Conservation (phyloP, 2,329 filamentous ascomycete species). For the Alternaria novae-zelandiae region DNA sequence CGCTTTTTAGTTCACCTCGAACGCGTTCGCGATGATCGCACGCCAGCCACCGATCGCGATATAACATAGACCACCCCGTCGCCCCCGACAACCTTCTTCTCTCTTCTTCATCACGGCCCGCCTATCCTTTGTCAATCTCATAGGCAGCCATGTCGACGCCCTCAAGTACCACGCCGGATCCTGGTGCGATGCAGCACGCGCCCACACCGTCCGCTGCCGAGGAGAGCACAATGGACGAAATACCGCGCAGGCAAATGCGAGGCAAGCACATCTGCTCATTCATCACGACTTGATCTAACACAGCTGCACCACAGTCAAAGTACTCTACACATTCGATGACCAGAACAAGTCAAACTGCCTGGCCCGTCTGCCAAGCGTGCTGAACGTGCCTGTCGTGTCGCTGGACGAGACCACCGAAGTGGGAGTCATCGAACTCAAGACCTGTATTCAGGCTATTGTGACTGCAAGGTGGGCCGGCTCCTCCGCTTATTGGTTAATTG, state of each 20-base stretch:
- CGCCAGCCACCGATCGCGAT: slow-evolving; percentile 46
- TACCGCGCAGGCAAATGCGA: slow-evolving; percentile 55
- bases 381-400: slow-evolving; percentile 79
- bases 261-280: slow-evolving; percentile 40
- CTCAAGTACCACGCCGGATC: slow-evolving; percentile 26
- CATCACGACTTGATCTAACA: slow-evolving; percentile 24
- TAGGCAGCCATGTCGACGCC: slow-evolving; percentile 45
- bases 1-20: slow-evolving; percentile 25
- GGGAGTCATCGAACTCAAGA: slow-evolving; percentile 84
- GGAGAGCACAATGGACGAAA: slow-evolving; percentile 36
- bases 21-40: slow-evolving; percentile 47
- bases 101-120: slow-evolving; percentile 25
- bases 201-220: slow-evolving; percentile 27
- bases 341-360: slow-evolving; percentile 88
- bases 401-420: slow-evolving; percentile 82
- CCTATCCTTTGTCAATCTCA: slow-evolving; percentile 18
- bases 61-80: slow-evolving; percentile 35
- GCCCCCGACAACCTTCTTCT: slow-evolving; percentile 19
- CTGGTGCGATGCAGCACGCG: slow-evolving; percentile 30
- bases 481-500: slow-evolving; percentile 13
- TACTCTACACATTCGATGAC: slow-evolving; percentile 94
- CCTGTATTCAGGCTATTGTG: slow-evolving; percentile 83
- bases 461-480: slow-evolving; percentile 59
- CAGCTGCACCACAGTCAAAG: slow-evolving; percentile 72
- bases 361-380: slow-evolving; percentile 79